Evolutionary conservation across 352 stramenopile genomes (phyloP), one percentile per base, ranked within the genome.

Genomic region (Phytophthora capsici): DNA sequence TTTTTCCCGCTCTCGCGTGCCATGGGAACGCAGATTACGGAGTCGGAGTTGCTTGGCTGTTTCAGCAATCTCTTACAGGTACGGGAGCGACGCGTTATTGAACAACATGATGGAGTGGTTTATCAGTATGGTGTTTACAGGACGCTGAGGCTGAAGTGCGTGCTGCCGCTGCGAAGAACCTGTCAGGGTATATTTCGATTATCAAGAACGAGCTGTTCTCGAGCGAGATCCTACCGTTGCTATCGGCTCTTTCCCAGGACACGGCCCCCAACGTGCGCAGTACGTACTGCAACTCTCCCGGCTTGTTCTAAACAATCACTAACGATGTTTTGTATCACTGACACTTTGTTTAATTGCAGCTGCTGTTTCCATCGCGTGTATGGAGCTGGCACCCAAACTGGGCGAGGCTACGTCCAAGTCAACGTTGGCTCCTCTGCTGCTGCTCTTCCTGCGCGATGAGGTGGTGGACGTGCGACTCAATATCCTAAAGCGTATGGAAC

Each of bases 71-170:
- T 98, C 26, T 79, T 98, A 9, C 89, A 97, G 64, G 92, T 86
- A 75, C 22, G 38, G 49, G 41, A 50, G 43, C 2, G 44, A 62
- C 28, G 50, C 14, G 19, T 32, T 28, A 22, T 14, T 57, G 9
- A 20, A 4, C 40, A 22, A 63, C 23, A 36, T 30, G 14, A 56
- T 26, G 20, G 9, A 16, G 12, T 37, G 19, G 12, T 25, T 51
- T 3, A 66, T 55, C 45, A 44, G n/a, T 61, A 8, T 46, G 43
- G 28, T 56, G 50, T 23, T 51, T 57, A 38, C 38, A 89, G 80
- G 86, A 98, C 64, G 81, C 86, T 25, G 95, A 98, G 79, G 89
- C 93, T 2, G 94, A 98, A 88, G 95, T 98, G 34, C 88, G 95
- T 40, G 88, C 93, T 45, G 90, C 91, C 4, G 86, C 93, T 16